A percentile compares a stretch with the other conserved stretches of the same genome.
phyloP scores from a whole-genome alignment of 257 asterid genomes.

The Fraxinus quadrangulata region DNA sequence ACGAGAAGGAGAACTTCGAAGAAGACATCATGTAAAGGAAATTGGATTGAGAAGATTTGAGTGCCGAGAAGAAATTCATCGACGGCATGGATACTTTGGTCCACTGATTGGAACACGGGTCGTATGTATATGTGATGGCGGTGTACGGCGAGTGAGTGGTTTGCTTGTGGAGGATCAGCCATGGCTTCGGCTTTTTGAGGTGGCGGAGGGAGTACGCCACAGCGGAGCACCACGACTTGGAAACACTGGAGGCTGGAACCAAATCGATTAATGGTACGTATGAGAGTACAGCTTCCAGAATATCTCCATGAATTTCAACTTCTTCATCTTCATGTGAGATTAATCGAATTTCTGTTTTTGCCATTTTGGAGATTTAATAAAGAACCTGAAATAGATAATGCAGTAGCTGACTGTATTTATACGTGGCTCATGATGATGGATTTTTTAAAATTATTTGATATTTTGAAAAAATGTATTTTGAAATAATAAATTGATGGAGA shows the following conservation, averaged over 20 bases:
- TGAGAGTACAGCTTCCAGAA: constrained; percentile 50
- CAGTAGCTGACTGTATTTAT: neutral
- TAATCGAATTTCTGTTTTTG: neutral
- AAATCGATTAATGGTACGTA: constrained; percentile 61
- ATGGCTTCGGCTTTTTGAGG: constrained; percentile 51
- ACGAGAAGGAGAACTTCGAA: constrained; percentile 52
- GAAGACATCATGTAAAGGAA: constrained; percentile 60
- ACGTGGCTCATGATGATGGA: neutral
- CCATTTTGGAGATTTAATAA: neutral
- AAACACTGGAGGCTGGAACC: constrained; percentile 55
- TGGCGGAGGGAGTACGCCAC: constrained; percentile 59
- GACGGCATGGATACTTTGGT: constrained; percentile 44
- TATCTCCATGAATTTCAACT: constrained; percentile 43
- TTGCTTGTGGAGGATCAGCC: constrained; percentile 73
- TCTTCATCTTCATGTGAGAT: constrained; percentile 11
- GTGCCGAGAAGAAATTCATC: constrained; percentile 28
- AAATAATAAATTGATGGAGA: no score
- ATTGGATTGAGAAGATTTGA: constrained; percentile 57
- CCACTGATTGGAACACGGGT: constrained; percentile 72
- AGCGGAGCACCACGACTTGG: constrained; percentile 59
- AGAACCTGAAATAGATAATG: neutral
- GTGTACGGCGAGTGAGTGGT: constrained; percentile 41
- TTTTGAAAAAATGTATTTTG: no score
- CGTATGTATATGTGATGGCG: constrained; percentile 50
- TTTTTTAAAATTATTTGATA: no score